Percentiles rank a stretch among this genome's conserved stretches.
Conservation (phyloP, 257 asterid species). For the Mitragyna speciosa region DNA sequence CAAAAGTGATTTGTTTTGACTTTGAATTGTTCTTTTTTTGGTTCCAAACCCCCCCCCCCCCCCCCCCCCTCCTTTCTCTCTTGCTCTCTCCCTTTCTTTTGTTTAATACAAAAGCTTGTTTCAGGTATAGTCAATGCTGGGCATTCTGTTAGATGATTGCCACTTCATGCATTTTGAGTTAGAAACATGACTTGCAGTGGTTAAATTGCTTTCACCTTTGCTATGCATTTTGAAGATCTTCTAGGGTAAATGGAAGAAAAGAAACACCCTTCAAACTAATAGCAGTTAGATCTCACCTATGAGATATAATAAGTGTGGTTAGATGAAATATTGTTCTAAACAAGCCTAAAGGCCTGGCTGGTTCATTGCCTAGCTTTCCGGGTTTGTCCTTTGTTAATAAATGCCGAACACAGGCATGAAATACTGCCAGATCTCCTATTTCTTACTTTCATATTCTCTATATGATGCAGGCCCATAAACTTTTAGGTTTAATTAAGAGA, state of each 20-base stretch:
- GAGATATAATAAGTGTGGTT: not conserved
- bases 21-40: not conserved
- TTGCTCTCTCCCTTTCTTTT: not conserved
- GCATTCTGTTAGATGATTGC: not conserved
- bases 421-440: not conserved
- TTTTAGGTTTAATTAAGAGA: not conserved
- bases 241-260: not conserved
- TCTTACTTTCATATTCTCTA: not conserved
- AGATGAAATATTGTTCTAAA: not conserved
- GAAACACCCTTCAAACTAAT: not conserved
- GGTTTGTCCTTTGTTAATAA: not conserved
- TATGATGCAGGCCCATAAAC: not conserved
- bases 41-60: too few species aligned
- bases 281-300: not conserved
- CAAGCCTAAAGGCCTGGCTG: not conserved
- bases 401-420: not conserved
- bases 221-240: too few species aligned
- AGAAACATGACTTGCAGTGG: not conserved
- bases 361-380: not conserved
- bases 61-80: too few species aligned
- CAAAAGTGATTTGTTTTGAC: not conserved
- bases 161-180: not conserved
- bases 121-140: not conserved
- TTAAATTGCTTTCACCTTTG: not conserved
- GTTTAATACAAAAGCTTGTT: not conserved